Percentiles rank a stretch among this genome's conserved stretches.
phyloP scores from a whole-genome alignment of 306 rosid genomes.

The Cajanus cajan region DNA sequence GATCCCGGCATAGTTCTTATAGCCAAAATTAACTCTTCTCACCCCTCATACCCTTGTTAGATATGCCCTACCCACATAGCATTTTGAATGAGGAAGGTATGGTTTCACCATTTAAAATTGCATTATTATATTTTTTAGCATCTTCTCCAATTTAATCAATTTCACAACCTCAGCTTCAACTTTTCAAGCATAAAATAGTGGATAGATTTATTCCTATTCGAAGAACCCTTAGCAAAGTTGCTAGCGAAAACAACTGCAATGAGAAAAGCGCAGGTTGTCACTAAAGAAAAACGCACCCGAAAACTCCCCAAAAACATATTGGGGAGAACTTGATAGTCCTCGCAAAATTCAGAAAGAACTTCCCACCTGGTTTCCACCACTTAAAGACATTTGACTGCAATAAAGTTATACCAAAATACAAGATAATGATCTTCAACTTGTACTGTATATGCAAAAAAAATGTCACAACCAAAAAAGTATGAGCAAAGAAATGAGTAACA shows the following conservation, averaged over 20 bases:
- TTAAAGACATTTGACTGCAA: slow-evolving; percentile 67
- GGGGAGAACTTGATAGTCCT: slow-evolving; percentile 85
- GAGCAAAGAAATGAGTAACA: background rate
- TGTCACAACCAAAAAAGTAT: background rate
- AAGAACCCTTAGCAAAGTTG: background rate
- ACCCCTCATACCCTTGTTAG: background rate
- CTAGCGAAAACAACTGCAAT: background rate
- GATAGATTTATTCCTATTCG: background rate
- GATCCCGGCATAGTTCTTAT: background rate
- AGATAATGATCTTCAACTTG: slow-evolving; percentile 22
- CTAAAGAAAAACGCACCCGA: slow-evolving; percentile 57
- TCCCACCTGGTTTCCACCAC: slow-evolving; percentile 94
- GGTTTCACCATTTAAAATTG: slow-evolving; percentile 11
- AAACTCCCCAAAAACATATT: slow-evolving; percentile 78
- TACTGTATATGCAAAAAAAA: slow-evolving; percentile 2
- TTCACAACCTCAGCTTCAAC: background rate
- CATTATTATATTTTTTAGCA: background rate
- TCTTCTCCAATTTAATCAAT: slow-evolving; percentile 1
- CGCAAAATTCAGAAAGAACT: slow-evolving; percentile 55
- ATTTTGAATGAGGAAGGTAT: slow-evolving; percentile 8
- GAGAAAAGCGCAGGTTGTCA: background rate
- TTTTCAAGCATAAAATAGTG: background rate
- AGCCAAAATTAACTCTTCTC: background rate
- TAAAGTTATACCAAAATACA: slow-evolving; percentile 28
- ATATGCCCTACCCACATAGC: background rate